A percentile compares a stretch with the other conserved stretches of the same genome.
Conservation (phyloP, 306 rosid species). For the Betula pendula region DNA sequence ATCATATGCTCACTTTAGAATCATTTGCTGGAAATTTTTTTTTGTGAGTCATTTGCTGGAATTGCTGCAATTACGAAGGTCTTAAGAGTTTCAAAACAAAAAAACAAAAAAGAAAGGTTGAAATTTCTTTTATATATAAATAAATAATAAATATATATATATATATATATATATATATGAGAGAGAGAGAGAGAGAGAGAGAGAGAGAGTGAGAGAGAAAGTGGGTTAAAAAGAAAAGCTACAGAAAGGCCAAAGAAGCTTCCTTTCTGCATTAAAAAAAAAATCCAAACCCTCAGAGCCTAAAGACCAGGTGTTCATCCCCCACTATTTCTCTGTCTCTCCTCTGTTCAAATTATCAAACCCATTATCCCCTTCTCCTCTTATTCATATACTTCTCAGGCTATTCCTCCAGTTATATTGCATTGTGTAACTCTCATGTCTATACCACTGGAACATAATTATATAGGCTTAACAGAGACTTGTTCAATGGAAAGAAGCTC, state of each 20-base stretch:
- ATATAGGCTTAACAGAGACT: conserved; percentile 72
- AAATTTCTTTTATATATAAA: neutral
- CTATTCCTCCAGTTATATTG: conserved; percentile 13
- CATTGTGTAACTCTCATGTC: conserved; percentile 50
- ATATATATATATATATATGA: too few species aligned
- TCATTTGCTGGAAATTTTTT: too few species aligned
- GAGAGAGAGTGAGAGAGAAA: neutral
- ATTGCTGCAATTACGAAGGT: neutral
- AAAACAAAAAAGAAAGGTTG: neutral
- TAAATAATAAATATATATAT: too few species aligned
- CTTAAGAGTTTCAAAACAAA: neutral
- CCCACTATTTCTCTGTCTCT: neutral
- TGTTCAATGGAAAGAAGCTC: conserved; percentile 61
- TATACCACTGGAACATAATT: conserved; percentile 67
- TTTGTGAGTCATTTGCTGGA: too few species aligned
- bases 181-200: too few species aligned
- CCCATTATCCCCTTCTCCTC: neutral
- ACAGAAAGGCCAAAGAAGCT: conserved; percentile 57
- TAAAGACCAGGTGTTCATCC: conserved; percentile 5
- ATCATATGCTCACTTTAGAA: neutral
- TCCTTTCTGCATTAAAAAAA: conserved; percentile 52
- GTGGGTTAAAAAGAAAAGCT: conserved; percentile 19
- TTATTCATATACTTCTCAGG: conserved; percentile 4
- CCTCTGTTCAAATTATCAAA: neutral
- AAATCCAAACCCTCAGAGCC: conserved; percentile 28